Evolutionary conservation across 129 eudicot genomes (phyloP).

Genomic region (Arctium lappa): DNA sequence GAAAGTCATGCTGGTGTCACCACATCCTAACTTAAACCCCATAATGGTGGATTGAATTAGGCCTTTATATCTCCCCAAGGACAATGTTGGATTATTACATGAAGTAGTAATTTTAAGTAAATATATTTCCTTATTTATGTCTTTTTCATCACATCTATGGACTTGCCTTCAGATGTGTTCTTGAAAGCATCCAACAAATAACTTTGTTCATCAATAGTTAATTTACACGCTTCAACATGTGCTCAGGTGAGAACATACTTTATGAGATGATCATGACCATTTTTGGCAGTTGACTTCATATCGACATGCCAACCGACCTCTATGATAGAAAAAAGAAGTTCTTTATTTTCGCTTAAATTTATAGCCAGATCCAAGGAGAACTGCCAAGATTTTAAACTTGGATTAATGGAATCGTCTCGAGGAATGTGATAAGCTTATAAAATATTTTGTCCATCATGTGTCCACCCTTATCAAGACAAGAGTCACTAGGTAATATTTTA

Average conservation of each 20-base stretch:
- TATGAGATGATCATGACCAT: conserved; percentile 17
- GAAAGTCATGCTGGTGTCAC: neutral
- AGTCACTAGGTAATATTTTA: conserved; percentile 32
- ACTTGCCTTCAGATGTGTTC: conserved; percentile 7
- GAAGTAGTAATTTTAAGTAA: neutral
- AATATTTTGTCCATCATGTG: conserved; percentile 37
- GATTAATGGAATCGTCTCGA: conserved; percentile 15
- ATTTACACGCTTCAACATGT: neutral
- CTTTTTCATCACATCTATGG: neutral
- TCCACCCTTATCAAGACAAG: conserved; percentile 34
- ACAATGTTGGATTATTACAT: neutral
- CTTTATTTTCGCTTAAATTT: neutral
- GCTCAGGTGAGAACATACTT: conserved; percentile 13
- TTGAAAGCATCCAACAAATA: conserved; percentile 1
- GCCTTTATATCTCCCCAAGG: neutral
- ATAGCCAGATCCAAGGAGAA: conserved; percentile 24
- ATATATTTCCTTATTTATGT: neutral
- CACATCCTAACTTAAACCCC: no score
- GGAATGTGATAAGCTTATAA: conserved; percentile 31
- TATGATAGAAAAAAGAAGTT: conserved; percentile 1
- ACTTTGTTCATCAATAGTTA: conserved; percentile 1
- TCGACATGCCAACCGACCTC: conserved; percentile 27
- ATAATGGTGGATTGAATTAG: neutral
- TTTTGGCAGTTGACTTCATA: conserved; percentile 12
- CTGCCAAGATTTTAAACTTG: conserved; percentile 25